Evolutionary conservation across 106 monocot species (phyloP).

Genomic region (Allium cepa): DNA sequence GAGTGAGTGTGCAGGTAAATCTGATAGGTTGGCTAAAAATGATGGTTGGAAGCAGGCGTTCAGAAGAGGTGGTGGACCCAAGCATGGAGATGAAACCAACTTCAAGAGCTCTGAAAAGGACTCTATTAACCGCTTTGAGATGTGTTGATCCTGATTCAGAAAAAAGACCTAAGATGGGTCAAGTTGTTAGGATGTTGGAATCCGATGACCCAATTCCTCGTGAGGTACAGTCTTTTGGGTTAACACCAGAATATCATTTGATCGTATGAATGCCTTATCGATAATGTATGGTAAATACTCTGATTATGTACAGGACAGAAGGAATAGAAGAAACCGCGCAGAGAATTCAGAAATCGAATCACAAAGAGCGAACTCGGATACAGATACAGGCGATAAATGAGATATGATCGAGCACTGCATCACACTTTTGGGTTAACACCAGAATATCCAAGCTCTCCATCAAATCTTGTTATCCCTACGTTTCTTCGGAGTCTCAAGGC

Average conservation of each 20-base stretch:
- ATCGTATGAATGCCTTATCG: no score
- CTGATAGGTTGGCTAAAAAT: conserved; percentile 97
- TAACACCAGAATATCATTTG: no score
- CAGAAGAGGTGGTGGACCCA: conserved; percentile 94
- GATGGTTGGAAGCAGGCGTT: conserved; percentile 84
- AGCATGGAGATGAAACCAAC: conserved; percentile 72
- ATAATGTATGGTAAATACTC: no score
- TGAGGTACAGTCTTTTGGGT: no score
- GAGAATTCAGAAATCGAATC: not conserved
- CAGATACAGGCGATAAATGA: not conserved
- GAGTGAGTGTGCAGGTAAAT: conserved; percentile 54
- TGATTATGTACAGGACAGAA: not conserved
- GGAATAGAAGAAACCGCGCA: not conserved
- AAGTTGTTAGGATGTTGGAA: conserved; percentile 93
- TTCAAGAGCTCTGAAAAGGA: conserved; percentile 82
- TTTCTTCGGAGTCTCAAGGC: no score
- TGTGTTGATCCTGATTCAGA: conserved; percentile 96
- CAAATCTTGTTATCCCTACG: no score
- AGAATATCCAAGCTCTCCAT: no score
- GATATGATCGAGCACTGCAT: not conserved
- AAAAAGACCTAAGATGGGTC: conserved; percentile 92
- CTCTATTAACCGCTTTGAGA: conserved; percentile 82
- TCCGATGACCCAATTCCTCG: conserved; percentile 74
- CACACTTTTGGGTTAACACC: no score
- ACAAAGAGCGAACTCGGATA: not conserved